These are phyloP conservation scores for Eutypella sp. DNA, from an alignment of 2,329 filamentous ascomycete species.

Conservation along the genomic window DNA sequence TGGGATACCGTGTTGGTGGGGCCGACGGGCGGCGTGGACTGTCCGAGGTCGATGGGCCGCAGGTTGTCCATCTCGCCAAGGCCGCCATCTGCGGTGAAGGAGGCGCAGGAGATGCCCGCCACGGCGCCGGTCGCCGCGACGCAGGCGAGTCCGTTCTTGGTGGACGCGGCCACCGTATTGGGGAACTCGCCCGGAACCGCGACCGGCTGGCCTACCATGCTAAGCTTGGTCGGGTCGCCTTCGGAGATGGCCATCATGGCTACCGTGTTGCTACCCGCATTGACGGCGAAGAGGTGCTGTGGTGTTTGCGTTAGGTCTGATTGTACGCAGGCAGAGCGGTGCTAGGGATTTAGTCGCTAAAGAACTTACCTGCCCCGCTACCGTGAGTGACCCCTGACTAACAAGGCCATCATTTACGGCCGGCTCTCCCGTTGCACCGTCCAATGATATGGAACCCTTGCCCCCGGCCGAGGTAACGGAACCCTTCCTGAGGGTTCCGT, in stretches of 20 bases:
- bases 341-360: too few relatives aligned
- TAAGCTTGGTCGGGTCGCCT: slow-evolving; percentile 38
- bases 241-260: slow-evolving; percentile 42
- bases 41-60: slow-evolving; percentile 43
- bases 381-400: slow-evolving; percentile 44
- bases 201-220: slow-evolving; percentile 37
- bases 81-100: slow-evolving; percentile 24
- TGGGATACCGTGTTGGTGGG: slow-evolving; percentile 57
- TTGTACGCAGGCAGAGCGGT: too few relatives aligned
- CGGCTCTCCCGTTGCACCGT: slow-evolving; percentile 30
- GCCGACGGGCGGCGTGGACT: slow-evolving; percentile 53
- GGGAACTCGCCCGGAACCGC: slow-evolving; percentile 47
- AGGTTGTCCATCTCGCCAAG: slow-evolving; percentile 40
- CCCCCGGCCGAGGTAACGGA: slow-evolving; percentile 42
- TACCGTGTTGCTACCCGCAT: slow-evolving; percentile 47
- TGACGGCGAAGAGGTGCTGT: slow-evolving; percentile 51
- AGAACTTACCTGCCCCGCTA: slow-evolving; percentile 48
- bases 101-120: slow-evolving; percentile 24
- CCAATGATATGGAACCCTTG: slow-evolving; percentile 36
- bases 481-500: slow-evolving; percentile 43
- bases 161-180: slow-evolving; percentile 44
- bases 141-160: slow-evolving; percentile 29
- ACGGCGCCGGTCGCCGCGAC: slow-evolving; percentile 31
- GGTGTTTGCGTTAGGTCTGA: slow-evolving; percentile 13
- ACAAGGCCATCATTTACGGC: slow-evolving; percentile 46